Percentiles rank a stretch among this genome's conserved stretches.
Evolutionary conservation across 1,284 basidiomycete species (phyloP).

Genomic region (Caloboletus inedulis): DNA sequence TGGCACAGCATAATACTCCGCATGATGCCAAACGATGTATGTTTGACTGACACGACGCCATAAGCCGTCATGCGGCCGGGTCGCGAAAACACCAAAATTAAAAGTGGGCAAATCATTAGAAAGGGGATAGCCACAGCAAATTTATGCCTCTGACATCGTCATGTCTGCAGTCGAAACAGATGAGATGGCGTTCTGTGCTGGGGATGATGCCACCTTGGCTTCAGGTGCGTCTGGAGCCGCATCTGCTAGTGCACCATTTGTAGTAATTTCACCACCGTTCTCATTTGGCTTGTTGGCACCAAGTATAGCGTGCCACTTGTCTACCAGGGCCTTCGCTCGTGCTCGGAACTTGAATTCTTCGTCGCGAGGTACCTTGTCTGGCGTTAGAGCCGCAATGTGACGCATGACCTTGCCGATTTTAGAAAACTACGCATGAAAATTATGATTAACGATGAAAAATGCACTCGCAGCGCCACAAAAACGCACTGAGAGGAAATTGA

Average conservation of each 20-base stretch:
- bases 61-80: slow-evolving; percentile 8
- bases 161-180: slow-evolving; percentile 38
- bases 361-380: slow-evolving; percentile 74
- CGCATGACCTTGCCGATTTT: slow-evolving; percentile 99
- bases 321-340: slow-evolving; percentile 70
- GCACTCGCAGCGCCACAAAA: slow-evolving; percentile 18
- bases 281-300: slow-evolving; percentile 45
- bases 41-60: slow-evolving; percentile 16
- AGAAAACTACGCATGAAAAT: slow-evolving; percentile 59
- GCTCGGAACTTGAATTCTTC: slow-evolving; percentile 85
- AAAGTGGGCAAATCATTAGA: slow-evolving; percentile 7
- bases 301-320: slow-evolving; percentile 70
- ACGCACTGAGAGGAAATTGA: slow-evolving; percentile 77
- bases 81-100: slow-evolving; percentile 22
- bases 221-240: slow-evolving; percentile 24
- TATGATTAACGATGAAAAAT: slow-evolving; percentile 18
- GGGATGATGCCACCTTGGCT: slow-evolving; percentile 23
- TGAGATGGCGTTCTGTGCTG: slow-evolving; percentile 28
- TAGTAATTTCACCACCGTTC: slow-evolving; percentile 34
- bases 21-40: slow-evolving; percentile 21
- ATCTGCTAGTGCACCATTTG: slow-evolving; percentile 31
- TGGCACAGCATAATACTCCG: slow-evolving; percentile 23
- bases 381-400: slow-evolving; percentile 74
- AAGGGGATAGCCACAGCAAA: slow-evolving; percentile 7
- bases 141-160: slow-evolving; percentile 47